Evolutionary conservation across 805 yeast species (phyloP), one percentile per base, ranked within the genome.

Genomic region (Metschnikowia reukaufii): DNA sequence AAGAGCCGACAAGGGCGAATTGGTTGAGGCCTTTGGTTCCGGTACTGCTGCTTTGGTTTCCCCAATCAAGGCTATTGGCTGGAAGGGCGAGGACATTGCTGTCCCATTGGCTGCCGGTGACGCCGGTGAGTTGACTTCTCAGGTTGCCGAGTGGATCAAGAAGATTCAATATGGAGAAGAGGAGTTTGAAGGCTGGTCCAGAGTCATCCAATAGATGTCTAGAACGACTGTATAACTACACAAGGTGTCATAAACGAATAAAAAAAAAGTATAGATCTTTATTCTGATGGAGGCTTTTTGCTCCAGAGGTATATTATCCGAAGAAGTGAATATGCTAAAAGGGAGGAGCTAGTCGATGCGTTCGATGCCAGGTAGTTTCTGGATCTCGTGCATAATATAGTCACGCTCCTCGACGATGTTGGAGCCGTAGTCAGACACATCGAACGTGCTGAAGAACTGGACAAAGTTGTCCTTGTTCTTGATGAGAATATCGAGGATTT

Each of bases 41-140:
- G 99, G 99, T 62, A 92, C 99, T 47, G 98, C 99, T 50, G 98
- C 97, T 36, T 83, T 92, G 62, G 98, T 94, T 38, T 83, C 96
- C 31, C 98, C 98, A 58, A 89, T 92, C 63, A 83, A 86, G 68
- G 86, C 79, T 60, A 88, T 92, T 62, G 91, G 90, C 48, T 92
- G 83, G 82, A 74, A 78, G 49, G 95, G 84, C 42, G 66, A 82
- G 61, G 79, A 77, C 50, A 88, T 92, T 57, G 54, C 70, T 4
- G 92, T 92, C 40, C 98, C 98, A 51, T 68, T 88, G 54, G 80
- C 83, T 49, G 82, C 78, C 47, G 96, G 96, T 51, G 82, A 86
- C 65, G 85, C 89, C 64, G 96, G 96, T 62, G 81, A 77, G 52
- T 73, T 92, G 63, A 89, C 98, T 42, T 81, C 80, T 63, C 73